Percentiles rank a stretch among this genome's conserved stretches.
Evolutionary conservation across 108 stramenopile genomes (phyloP).

Genomic region (Aurantiochytrium sp.): DNA sequence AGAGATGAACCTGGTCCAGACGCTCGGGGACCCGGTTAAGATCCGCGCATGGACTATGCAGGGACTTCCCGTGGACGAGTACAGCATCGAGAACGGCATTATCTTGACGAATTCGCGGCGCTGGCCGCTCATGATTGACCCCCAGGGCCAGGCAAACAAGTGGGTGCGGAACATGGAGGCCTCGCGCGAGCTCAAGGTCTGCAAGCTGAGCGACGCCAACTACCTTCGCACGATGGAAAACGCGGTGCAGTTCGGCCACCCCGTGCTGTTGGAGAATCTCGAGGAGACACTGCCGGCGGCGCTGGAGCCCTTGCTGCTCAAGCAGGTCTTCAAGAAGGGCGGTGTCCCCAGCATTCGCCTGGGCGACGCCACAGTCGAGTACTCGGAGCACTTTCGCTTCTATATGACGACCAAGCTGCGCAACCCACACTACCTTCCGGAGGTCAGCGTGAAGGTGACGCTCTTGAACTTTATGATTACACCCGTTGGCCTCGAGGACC

Average conservation of each 20-base stretch:
- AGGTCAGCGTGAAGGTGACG: conserved; percentile 55
- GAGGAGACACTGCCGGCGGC: conserved; percentile 53
- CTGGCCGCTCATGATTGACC: conserved; percentile 68
- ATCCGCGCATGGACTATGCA: conserved; percentile 80
- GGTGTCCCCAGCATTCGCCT: conserved; percentile 50
- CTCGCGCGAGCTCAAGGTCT: conserved; percentile 43
- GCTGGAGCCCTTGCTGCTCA: conserved; percentile 54
- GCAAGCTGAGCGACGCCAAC: conserved; percentile 56
- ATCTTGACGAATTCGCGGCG: conserved; percentile 50
- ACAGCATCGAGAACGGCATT: conserved; percentile 57
- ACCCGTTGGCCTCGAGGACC: conserved; percentile 59
- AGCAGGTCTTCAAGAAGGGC: conserved; percentile 48
- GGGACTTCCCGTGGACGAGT: conserved; percentile 54
- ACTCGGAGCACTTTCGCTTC: conserved; percentile 53
- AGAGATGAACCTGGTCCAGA: neutral
- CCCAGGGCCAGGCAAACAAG: conserved; percentile 63
- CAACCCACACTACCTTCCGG: conserved; percentile 63
- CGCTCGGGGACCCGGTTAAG: conserved; percentile 67
- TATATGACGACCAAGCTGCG: conserved; percentile 63
- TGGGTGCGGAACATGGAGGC: conserved; percentile 44
- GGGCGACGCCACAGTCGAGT: conserved; percentile 57
- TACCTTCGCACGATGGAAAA: conserved; percentile 61
- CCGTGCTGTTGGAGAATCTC: conserved; percentile 59
- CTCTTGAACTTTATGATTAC: conserved; percentile 66
- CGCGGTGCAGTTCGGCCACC: conserved; percentile 58